These are phyloP conservation scores for Hypsizygus marmoreus DNA, from an alignment of 768 basidiomycete genomes.

Conservation along the genomic window DNA sequence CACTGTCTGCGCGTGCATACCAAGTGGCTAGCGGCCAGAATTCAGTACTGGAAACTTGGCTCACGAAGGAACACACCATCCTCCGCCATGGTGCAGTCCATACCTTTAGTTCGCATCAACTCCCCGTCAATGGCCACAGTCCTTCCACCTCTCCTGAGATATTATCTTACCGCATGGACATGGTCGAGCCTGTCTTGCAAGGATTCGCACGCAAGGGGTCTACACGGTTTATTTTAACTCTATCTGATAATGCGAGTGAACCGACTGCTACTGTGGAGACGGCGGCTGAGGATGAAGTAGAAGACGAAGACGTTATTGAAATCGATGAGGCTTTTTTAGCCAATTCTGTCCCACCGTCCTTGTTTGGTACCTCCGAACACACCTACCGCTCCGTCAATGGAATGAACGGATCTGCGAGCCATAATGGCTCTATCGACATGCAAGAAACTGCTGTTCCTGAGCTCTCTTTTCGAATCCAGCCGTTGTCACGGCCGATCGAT, in stretches of 20 bases:
- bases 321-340: constrained; percentile 76
- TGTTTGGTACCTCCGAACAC: constrained; percentile 19
- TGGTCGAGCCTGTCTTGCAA: constrained; percentile 75
- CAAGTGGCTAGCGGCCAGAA: constrained; percentile 35
- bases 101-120: constrained; percentile 22
- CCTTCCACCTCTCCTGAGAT: constrained; percentile 14
- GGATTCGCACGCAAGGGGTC: constrained; percentile 50
- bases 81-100: constrained; percentile 53
- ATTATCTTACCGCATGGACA: constrained; percentile 51
- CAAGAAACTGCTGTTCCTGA: constrained; percentile 14
- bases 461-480: constrained; percentile 26
- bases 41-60: constrained; percentile 42
- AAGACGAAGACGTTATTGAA: constrained; percentile 62
- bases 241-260: constrained; percentile 22
- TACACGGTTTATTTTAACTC: constrained; percentile 57
- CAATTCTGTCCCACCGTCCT: constrained; percentile 41
- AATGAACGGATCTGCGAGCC: neutral
- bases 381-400: constrained; percentile 5
- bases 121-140: constrained; percentile 21
- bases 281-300: constrained; percentile 27
- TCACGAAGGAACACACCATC: constrained; percentile 43
- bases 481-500: constrained; percentile 36
- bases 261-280: constrained; percentile 16
- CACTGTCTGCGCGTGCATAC: constrained; percentile 53
- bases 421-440: constrained; percentile 1